A percentile compares a stretch with the other conserved stretches of the same genome.
These are phyloP conservation scores for Tetracentron sinense DNA, from an alignment of 164 flowering plant species.

Conservation along the genomic window DNA sequence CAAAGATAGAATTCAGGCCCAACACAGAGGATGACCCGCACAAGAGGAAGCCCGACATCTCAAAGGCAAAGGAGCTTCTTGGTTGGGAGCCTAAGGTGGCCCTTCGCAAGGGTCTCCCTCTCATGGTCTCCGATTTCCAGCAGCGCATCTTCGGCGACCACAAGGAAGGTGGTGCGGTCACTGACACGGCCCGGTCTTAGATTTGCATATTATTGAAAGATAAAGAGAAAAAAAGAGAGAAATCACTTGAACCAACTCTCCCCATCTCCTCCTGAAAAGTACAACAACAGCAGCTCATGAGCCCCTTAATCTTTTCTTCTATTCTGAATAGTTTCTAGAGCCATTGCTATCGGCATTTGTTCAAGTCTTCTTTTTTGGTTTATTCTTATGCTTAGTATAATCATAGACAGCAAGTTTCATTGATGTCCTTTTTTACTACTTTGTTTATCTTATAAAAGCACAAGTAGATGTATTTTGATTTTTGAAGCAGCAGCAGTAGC, in stretches of 20 bases:
- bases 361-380: no score
- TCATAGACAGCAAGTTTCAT: no score
- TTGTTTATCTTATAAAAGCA: no score
- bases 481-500: no score
- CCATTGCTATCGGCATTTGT: no score
- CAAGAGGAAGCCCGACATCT: slow-evolving; percentile 95
- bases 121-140: slow-evolving; percentile 82
- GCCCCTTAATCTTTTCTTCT: neutral
- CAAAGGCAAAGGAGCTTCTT: slow-evolving; percentile 75
- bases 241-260: no score
- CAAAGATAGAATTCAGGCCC: slow-evolving; percentile 72
- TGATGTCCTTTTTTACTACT: no score
- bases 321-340: no score
- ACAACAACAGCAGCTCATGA: neutral
- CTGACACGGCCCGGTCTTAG: slow-evolving; percentile 10
- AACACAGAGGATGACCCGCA: slow-evolving; percentile 98
- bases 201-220: neutral
- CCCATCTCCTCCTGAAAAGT: no score
- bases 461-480: no score
- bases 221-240: neutral
- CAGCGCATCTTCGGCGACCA: slow-evolving; percentile 87
- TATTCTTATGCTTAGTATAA: no score
- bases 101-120: slow-evolving; percentile 87
- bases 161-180: slow-evolving; percentile 30
- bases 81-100: slow-evolving; percentile 90